These are phyloP conservation scores for Magnolia officinalis DNA, from an alignment of 164 flowering plant species.

Conservation along the genomic window DNA sequence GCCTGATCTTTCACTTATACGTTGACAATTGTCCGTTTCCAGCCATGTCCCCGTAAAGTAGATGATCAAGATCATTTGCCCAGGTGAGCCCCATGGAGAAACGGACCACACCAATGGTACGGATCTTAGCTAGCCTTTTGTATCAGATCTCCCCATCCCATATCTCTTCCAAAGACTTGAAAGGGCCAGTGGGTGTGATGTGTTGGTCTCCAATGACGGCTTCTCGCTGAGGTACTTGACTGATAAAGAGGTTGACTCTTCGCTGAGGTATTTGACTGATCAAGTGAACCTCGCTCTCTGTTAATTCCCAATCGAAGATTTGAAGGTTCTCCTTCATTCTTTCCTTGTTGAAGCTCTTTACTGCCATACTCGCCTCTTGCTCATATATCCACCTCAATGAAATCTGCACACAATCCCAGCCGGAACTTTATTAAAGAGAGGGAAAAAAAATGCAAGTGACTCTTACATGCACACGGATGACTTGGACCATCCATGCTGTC, in stretches of 20 bases:
- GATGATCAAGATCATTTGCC: too few relatives aligned
- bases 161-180: conserved; percentile 22
- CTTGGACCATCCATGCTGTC: too few relatives aligned
- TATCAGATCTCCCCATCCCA: conserved; percentile 33
- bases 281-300: conserved; percentile 17
- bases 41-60: too few relatives aligned
- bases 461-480: too few relatives aligned
- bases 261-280: conserved; percentile 11
- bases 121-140: conserved; percentile 11
- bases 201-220: neutral
- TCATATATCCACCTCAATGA: conserved; percentile 29
- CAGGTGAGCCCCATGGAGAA: too few relatives aligned
- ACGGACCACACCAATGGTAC: too few relatives aligned
- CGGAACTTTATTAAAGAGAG: conserved; percentile 2
- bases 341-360: conserved; percentile 29
- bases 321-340: conserved; percentile 27
- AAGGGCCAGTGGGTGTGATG: conserved; percentile 17
- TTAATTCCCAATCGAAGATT: conserved; percentile 30
- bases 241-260: too few relatives aligned
- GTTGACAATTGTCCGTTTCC: too few relatives aligned
- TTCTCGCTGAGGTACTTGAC: conserved; percentile 13
- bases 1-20: too few relatives aligned
- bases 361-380: conserved; percentile 24
- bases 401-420: conserved; percentile 12
- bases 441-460: too few relatives aligned